phyloP scores from a whole-genome alignment of 2,329 filamentous ascomycete species.

The Penicillium sp. region DNA sequence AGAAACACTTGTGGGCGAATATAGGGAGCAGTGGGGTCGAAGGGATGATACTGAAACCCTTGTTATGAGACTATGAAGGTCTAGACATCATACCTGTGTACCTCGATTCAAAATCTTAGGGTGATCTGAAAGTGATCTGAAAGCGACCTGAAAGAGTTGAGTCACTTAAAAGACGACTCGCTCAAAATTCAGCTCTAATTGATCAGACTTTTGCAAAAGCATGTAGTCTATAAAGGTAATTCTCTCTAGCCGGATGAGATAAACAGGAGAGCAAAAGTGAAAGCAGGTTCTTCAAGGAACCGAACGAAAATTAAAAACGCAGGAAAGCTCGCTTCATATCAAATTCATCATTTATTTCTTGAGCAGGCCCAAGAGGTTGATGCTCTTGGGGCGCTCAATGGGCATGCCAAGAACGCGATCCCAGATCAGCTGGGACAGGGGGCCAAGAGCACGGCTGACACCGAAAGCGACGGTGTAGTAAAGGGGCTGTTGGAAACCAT shows the following conservation, averaged over 20 bases:
- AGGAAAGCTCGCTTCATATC: slow-evolving; percentile 1
- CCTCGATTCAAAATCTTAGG: neutral
- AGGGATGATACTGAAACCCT: too few relatives aligned
- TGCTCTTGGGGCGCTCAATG: slow-evolving; percentile 96
- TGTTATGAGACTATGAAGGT: neutral
- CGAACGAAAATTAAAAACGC: neutral
- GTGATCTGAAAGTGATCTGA: neutral
- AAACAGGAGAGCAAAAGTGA: neutral
- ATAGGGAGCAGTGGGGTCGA: too few relatives aligned
- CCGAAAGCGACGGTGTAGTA: slow-evolving; percentile 76
- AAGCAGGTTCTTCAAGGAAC: neutral
- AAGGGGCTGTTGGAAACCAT: slow-evolving; percentile 90
- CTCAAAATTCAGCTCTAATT: neutral
- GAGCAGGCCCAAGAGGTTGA: slow-evolving; percentile 78
- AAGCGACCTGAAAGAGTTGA: neutral
- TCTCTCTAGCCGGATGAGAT: neutral
- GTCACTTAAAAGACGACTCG: neutral
- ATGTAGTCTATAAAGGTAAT: neutral
- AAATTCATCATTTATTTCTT: slow-evolving; percentile 38
- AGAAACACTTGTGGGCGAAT: too few relatives aligned
- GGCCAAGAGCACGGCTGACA: slow-evolving; percentile 64
- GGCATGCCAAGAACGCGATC: slow-evolving; percentile 85
- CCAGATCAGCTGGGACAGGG: slow-evolving; percentile 91
- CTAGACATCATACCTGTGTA: neutral
- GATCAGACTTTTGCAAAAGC: neutral